These are phyloP conservation scores for Candida awuae DNA, from an alignment of 805 yeast genomes.

Conservation along the genomic window DNA sequence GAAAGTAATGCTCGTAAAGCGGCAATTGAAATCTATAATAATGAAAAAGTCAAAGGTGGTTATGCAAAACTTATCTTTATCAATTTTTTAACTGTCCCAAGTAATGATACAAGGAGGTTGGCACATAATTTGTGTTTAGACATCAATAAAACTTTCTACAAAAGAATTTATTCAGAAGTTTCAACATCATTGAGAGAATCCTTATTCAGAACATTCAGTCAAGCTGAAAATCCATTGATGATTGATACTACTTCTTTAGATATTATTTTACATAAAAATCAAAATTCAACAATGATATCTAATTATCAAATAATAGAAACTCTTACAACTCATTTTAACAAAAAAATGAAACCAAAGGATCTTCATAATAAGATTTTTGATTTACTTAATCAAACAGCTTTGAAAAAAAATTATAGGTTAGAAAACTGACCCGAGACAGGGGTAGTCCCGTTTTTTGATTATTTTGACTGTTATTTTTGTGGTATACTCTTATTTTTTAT, in stretches of 20 bases:
- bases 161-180: constrained; percentile 17
- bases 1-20: constrained; percentile 24
- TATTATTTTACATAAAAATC: constrained; percentile 13
- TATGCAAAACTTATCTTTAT: constrained; percentile 26
- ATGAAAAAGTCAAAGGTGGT: constrained; percentile 18
- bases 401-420: constrained; percentile 7
- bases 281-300: constrained; percentile 4
- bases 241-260: constrained; percentile 24
- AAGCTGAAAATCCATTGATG: constrained; percentile 6
- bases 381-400: constrained; percentile 18
- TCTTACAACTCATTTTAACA: neutral
- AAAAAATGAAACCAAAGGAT: constrained; percentile 3
- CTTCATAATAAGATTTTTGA: constrained; percentile 29
- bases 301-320: constrained; percentile 1
- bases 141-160: constrained; percentile 17
- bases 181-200: constrained; percentile 5
- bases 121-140: constrained; percentile 17
- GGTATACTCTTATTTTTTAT: neutral
- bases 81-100: constrained; percentile 22
- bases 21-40: constrained; percentile 19
- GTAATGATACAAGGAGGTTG: constrained; percentile 19
- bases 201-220: constrained; percentile 10
- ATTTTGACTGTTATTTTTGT: neutral
- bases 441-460: too few species aligned
- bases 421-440: too few species aligned